Base-by-base conservation (phyloP, 2,329 filamentous ascomycete species). In the Sporothrix pallida region DNA sequence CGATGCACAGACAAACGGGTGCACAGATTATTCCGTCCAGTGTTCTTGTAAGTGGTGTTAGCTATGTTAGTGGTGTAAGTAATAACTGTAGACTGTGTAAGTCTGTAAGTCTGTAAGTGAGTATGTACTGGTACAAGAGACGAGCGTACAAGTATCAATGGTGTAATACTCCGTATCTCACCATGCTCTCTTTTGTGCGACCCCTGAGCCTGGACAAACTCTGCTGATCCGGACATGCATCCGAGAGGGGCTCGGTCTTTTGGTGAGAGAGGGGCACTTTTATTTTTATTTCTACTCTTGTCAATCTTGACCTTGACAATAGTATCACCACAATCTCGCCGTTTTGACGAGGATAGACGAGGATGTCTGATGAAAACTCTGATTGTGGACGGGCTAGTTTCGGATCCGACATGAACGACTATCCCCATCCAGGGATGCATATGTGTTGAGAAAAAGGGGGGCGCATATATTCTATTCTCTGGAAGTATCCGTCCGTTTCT, bases 371-470 rank as follows among this genome's bases (percentile, higher is more conserved):
- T 26, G 31, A 63, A 62, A 63, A 44, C 31, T 44, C 31, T 63
- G 58, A 20, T n/a, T 42, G 5, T 31, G 15, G 13, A 42, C 13
- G 58, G 37, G 42, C 58, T 44, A 20, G 7, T 20, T 20, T 63
- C 58, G 58, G 58, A 63, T 31, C 58, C 31, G 58, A 63, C 17
- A 20, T 63, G 17, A 37, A 63, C 58, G 58, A 12, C 13, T 31
- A 44, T n/a, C 31, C 31, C 7, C 31, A n/a, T 20, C 3, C 3
- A 13, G 13, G 31, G 58, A 42, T 26, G 26, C 17, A 42, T 1
- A 31, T 3, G 6, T 3, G 3, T 7, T 44, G 20, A 44, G 31
- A 63, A 37, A 63, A 37, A 60, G 17, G 12, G 58, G 58, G 58
- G 31, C 58, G 31, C 31, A 37, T 37, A 37, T 37, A 37, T 37